A percentile compares a stretch with the other conserved stretches of the same genome.
phyloP scores from a whole-genome alignment of 2,329 filamentous ascomycete species.

The Graphilbum fragrans region DNA sequence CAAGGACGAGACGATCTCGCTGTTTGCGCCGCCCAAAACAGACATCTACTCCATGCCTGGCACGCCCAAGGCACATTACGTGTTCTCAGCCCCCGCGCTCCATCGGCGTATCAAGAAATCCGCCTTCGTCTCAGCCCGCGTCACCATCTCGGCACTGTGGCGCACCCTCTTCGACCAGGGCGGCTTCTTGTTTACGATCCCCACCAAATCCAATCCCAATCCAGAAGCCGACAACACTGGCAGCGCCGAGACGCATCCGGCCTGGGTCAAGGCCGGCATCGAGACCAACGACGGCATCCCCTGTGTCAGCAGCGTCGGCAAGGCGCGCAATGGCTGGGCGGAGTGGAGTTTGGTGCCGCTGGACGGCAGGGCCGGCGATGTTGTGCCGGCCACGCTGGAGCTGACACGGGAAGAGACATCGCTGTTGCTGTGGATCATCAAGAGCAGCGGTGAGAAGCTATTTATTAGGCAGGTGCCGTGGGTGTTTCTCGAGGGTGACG shows the following conservation, averaged over 20 bases:
- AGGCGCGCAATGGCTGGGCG: neutral
- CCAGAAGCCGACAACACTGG: slow-evolving; percentile 2
- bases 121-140: slow-evolving; percentile 3
- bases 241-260: slow-evolving; percentile 2
- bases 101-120: neutral
- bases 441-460: neutral
- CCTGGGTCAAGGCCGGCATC: slow-evolving; percentile 12
- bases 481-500: neutral
- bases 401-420: neutral
- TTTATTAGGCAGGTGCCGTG: neutral
- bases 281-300: slow-evolving; percentile 8
- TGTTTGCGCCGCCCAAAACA: neutral
- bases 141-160: slow-evolving; percentile 6
- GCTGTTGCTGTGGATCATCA: neutral
- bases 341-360: neutral
- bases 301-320: slow-evolving; percentile 7
- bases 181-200: slow-evolving; percentile 7
- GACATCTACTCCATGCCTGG: neutral
- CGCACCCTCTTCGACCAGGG: slow-evolving; percentile 9
- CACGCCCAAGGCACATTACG: neutral
- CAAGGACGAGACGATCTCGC: neutral
- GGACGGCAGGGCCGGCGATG: neutral
- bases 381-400: neutral
- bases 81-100: neutral
- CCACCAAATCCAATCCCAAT: slow-evolving; percentile 1